phyloP scores from a whole-genome alignment of 2,329 filamentous ascomycete species.

The Davidsoniella virescens region DNA sequence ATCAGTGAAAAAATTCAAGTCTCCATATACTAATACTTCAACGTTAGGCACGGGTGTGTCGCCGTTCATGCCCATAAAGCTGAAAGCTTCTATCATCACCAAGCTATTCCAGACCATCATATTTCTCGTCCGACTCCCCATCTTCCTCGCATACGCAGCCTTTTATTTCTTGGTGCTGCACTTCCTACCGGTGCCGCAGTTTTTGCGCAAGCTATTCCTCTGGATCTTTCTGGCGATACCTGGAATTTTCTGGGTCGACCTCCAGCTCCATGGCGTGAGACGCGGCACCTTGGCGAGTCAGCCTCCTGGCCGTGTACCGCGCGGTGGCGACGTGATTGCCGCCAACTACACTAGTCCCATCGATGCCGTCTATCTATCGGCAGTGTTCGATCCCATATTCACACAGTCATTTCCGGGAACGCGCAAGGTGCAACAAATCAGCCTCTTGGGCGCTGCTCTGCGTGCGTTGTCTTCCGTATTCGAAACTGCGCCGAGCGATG shows the following conservation, averaged over 20 bases:
- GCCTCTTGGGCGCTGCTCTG: slow-evolving; percentile 57
- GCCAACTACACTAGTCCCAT: slow-evolving; percentile 85
- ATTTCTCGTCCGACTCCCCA: slow-evolving; percentile 64
- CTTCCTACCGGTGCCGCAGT: slow-evolving; percentile 51
- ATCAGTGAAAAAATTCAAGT: background rate
- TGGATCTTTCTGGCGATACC: slow-evolving; percentile 81
- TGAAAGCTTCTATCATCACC: slow-evolving; percentile 40
- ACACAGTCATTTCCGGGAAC: slow-evolving; percentile 66
- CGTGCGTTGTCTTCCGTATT: slow-evolving; percentile 51
- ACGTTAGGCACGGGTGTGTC: slow-evolving; percentile 76
- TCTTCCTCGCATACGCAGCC: slow-evolving; percentile 51
- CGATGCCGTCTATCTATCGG: slow-evolving; percentile 84
- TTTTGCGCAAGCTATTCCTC: slow-evolving; percentile 63
- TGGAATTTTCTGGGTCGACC: slow-evolving; percentile 94
- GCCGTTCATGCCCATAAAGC: slow-evolving; percentile 74
- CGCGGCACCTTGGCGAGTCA: slow-evolving; percentile 72
- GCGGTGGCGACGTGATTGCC: slow-evolving; percentile 67
- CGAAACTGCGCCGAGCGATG: slow-evolving; percentile 27
- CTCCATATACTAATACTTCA: background rate
- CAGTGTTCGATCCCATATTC: slow-evolving; percentile 92
- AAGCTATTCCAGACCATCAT: slow-evolving; percentile 52
- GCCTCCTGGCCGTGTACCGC: slow-evolving; percentile 57
- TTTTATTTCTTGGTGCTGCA: slow-evolving; percentile 71
- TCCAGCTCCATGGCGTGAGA: slow-evolving; percentile 95
- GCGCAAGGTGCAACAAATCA: slow-evolving; percentile 57